Evolutionary conservation across 139 green algal species (phyloP).

Genomic region (Zygnema circumcarinatum): DNA sequence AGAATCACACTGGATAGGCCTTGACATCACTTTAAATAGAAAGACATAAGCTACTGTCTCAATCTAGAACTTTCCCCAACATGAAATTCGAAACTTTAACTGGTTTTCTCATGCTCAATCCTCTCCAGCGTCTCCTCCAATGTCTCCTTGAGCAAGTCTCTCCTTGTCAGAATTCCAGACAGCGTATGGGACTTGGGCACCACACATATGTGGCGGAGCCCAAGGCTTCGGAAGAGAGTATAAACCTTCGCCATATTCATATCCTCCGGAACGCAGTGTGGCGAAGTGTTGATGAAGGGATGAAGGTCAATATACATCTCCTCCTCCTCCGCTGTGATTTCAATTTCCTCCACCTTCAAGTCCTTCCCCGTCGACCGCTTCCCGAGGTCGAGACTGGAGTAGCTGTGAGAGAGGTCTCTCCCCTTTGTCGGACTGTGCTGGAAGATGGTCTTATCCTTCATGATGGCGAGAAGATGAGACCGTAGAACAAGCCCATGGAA

Average conservation of each 20-base stretch:
- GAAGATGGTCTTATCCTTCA: conserved; percentile 55
- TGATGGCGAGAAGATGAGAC: conserved; percentile 52
- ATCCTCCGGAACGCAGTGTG: conserved; percentile 45
- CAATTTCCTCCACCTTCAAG: conserved; percentile 35
- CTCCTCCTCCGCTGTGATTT: conserved; percentile 33
- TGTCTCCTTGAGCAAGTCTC: conserved; percentile 74
- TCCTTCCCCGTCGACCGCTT: conserved; percentile 36
- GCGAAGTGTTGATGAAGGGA: conserved; percentile 51
- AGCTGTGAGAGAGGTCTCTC: not conserved
- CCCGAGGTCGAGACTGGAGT: conserved; percentile 19
- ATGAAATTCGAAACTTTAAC: too few species aligned
- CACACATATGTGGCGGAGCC: conserved; percentile 90
- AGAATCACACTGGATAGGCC: too few species aligned
- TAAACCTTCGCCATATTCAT: conserved; percentile 62
- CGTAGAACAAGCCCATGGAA: conserved; percentile 49
- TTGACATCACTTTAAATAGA: too few species aligned
- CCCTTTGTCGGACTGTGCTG: not conserved
- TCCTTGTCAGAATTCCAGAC: conserved; percentile 90
- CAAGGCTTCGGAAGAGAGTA: conserved; percentile 82
- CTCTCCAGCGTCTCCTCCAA: not conserved
- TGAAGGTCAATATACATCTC: conserved; percentile 58
- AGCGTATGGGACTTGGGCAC: conserved; percentile 76
- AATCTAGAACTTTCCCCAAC: too few species aligned
- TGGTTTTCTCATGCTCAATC: not conserved
- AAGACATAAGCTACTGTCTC: too few species aligned